Percentiles rank a stretch among this genome's conserved stretches.
phyloP scores from a whole-genome alignment of 305 asterid species.

The Stenogyne calaminthoides region DNA sequence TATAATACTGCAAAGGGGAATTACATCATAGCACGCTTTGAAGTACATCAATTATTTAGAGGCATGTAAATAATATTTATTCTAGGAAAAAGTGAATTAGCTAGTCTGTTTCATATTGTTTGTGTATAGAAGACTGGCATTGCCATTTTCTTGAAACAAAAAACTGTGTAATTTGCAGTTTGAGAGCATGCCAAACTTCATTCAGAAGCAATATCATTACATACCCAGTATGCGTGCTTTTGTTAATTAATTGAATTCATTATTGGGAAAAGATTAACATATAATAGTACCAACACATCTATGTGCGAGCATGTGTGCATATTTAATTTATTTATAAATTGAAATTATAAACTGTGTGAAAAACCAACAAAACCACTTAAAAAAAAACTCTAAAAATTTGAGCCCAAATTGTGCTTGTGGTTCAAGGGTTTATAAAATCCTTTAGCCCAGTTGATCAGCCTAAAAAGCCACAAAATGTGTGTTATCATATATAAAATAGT shows the following conservation, averaged over 20 bases:
- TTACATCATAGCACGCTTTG: slow-evolving; percentile 22
- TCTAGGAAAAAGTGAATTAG: not conserved
- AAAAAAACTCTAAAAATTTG: not conserved
- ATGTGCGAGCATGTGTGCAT: not conserved
- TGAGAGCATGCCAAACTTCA: slow-evolving; percentile 46
- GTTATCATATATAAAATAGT: not conserved
- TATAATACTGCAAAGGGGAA: not conserved
- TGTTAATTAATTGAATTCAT: slow-evolving; percentile 1
- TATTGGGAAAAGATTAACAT: slow-evolving; percentile 4
- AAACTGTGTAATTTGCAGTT: slow-evolving; percentile 27
- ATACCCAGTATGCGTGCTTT: slow-evolving; percentile 34
- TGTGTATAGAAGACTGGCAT: slow-evolving; percentile 4
- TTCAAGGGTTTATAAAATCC: not conserved
- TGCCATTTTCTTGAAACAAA: slow-evolving; percentile 13
- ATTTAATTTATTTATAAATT: not conserved
- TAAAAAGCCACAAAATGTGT: not conserved
- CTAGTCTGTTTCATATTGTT: not conserved
- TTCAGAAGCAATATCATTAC: slow-evolving; percentile 44
- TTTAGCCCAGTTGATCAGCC: not conserved
- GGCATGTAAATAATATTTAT: not conserved
- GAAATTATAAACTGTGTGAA: no score
- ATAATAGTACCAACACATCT: not conserved
- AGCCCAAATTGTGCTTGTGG: not conserved
- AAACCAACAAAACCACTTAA: not conserved
- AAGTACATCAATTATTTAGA: not conserved